These are phyloP conservation scores for Hemileia vastatrix DNA, from an alignment of 1,284 basidiomycete genomes.

Conservation along the genomic window DNA sequence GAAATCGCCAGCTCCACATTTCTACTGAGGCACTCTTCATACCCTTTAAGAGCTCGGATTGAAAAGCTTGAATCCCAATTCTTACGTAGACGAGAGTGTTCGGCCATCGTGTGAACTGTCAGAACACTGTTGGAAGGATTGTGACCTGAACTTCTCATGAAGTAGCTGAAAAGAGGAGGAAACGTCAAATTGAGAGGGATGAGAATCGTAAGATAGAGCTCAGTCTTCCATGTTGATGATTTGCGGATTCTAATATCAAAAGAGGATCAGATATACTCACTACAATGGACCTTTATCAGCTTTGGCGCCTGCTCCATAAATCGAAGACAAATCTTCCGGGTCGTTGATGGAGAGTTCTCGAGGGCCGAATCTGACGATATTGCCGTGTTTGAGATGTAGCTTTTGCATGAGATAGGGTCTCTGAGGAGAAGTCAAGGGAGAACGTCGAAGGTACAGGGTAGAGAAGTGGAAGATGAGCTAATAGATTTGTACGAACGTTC, in stretches of 20 bases:
- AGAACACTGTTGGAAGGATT: too few relatives aligned
- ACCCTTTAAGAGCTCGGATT: constrained; percentile 28
- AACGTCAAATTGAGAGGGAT: too few relatives aligned
- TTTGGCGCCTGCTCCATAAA: constrained; percentile 23
- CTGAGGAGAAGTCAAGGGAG: neutral
- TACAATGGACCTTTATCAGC: constrained; percentile 28
- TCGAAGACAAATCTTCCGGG: constrained; percentile 5
- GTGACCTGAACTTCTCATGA: too few relatives aligned
- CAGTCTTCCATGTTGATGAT: too few relatives aligned
- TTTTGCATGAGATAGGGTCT: constrained; percentile 20
- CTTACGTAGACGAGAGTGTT: too few relatives aligned
- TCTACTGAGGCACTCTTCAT: constrained; percentile 26
- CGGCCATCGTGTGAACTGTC: too few relatives aligned
- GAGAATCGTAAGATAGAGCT: too few relatives aligned
- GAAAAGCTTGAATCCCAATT: too few relatives aligned
- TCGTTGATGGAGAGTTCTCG: constrained; percentile 28
- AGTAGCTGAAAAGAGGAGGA: too few relatives aligned
- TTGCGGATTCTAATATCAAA: too few relatives aligned
- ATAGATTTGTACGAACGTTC: neutral
- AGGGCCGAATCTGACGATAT: constrained; percentile 28
- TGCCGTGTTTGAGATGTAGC: constrained; percentile 26
- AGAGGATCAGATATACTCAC: neutral
- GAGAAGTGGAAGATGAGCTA: neutral
- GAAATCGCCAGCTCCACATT: constrained; percentile 24
- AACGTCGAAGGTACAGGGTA: neutral